These are phyloP conservation scores for Xylaria polymorpha DNA, from an alignment of 2,329 filamentous ascomycete species.

Conservation along the genomic window DNA sequence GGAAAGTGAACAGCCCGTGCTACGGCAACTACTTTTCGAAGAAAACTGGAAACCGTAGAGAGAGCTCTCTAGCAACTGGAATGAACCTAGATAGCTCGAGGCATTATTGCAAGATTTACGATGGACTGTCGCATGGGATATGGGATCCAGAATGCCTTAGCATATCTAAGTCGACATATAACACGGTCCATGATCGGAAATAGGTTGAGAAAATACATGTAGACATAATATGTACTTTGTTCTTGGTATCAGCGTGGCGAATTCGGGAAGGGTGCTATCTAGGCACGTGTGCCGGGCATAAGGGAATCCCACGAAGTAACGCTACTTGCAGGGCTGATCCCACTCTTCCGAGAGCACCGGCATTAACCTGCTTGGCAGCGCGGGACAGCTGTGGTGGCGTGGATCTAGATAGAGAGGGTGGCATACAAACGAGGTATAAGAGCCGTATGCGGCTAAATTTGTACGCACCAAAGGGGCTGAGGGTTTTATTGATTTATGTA, in stretches of 20 bases:
- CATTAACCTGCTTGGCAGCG: constrained; percentile 32
- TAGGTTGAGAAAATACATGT: constrained; percentile 4
- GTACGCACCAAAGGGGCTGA: constrained; percentile 3
- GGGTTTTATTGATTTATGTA: not conserved
- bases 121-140: not conserved
- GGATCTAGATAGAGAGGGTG: constrained; percentile 18
- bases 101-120: not conserved
- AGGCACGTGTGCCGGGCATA: constrained; percentile 20
- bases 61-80: not conserved
- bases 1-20: not conserved
- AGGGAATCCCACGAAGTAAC: constrained; percentile 24
- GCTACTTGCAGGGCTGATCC: constrained; percentile 37
- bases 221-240: not conserved
- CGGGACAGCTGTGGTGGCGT: constrained; percentile 26
- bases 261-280: constrained; percentile 15
- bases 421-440: constrained; percentile 15
- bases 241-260: constrained; percentile 5
- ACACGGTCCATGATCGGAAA: not conserved
- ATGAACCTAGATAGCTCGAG: not conserved
- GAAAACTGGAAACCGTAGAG: not conserved
- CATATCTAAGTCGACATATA: not conserved
- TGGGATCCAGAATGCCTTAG: not conserved
- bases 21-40: not conserved
- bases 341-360: constrained; percentile 34
- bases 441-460: constrained; percentile 14